phyloP scores from a whole-genome alignment of 495 filamentous ascomycete genomes.

The Sporormia fimetaria region DNA sequence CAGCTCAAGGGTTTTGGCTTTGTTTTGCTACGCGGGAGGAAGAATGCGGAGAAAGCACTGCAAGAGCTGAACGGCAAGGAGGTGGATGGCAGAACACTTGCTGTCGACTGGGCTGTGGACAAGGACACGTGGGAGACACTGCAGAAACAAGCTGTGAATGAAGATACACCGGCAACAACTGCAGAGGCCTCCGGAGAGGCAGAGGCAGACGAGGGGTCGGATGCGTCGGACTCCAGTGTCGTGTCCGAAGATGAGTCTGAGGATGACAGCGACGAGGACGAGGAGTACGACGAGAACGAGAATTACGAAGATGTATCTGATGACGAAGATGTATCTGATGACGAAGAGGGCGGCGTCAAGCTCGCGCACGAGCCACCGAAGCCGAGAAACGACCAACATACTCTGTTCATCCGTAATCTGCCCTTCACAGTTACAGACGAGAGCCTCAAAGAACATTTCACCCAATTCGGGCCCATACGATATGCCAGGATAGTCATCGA shows the following conservation, averaged over 20 bases:
- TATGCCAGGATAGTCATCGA: slow-evolving; percentile 89
- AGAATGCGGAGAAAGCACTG: slow-evolving; percentile 86
- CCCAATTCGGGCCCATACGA: slow-evolving; percentile 66
- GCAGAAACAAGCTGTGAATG: slow-evolving; percentile 35
- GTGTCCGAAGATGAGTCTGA: slow-evolving; percentile 11
- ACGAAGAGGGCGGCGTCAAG: slow-evolving; percentile 24
- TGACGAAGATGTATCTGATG: slow-evolving; percentile 25
- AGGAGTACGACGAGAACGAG: slow-evolving; percentile 27
- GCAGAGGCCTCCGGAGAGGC: slow-evolving; percentile 28
- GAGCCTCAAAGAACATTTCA: slow-evolving; percentile 69
- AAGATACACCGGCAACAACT: too few relatives aligned
- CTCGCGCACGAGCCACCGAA: slow-evolving; percentile 18
- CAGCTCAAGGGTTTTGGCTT: slow-evolving; percentile 79
- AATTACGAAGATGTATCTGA: slow-evolving; percentile 33
- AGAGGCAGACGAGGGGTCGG: slow-evolving; percentile 28
- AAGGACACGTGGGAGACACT: slow-evolving; percentile 69
- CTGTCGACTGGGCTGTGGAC: slow-evolving; percentile 94
- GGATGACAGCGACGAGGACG: slow-evolving; percentile 31
- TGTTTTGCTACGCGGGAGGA: slow-evolving; percentile 72
- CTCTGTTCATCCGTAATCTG: slow-evolving; percentile 88
- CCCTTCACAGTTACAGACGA: slow-evolving; percentile 78
- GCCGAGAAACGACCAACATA: slow-evolving; percentile 50
- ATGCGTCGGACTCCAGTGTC: slow-evolving; percentile 27
- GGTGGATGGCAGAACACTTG: slow-evolving; percentile 73
- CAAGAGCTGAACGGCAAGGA: slow-evolving; percentile 76